phyloP scores from a whole-genome alignment of 2,329 filamentous ascomycete species.

The Tothia fuscella region DNA sequence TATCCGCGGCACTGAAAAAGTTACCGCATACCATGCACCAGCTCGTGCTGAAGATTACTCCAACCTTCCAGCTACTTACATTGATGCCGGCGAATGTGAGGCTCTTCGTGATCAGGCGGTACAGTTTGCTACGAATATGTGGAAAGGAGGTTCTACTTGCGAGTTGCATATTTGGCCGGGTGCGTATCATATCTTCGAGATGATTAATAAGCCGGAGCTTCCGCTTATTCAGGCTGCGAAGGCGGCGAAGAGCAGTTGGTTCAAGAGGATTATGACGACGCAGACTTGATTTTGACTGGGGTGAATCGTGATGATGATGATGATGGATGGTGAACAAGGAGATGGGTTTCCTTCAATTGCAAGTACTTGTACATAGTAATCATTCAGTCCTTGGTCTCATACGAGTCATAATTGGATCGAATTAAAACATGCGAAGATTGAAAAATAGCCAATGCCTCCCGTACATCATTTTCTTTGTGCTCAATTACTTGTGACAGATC shows the following conservation, averaged over 20 bases:
- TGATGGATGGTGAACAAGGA: too few relatives aligned
- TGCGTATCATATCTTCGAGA: constrained; percentile 13
- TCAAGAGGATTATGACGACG: background rate
- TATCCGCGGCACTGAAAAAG: constrained; percentile 8
- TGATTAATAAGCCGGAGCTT: constrained; percentile 11
- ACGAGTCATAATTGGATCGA: too few relatives aligned
- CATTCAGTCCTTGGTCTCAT: too few relatives aligned
- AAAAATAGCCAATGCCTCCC: too few relatives aligned
- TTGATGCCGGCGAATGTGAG: constrained; percentile 29
- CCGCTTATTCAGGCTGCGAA: background rate
- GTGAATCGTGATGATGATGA: too few relatives aligned
- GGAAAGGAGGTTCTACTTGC: constrained; percentile 15
- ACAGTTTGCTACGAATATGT: constrained; percentile 14
- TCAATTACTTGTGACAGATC: too few relatives aligned
- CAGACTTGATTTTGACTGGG: too few relatives aligned
- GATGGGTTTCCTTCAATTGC: too few relatives aligned
- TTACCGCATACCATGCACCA: constrained; percentile 27
- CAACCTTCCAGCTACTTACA: constrained; percentile 31
- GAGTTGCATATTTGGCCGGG: constrained; percentile 16
- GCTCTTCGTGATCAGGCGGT: constrained; percentile 16
- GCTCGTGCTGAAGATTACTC: constrained; percentile 20
- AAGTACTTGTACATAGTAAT: too few relatives aligned
- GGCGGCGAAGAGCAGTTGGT: background rate
- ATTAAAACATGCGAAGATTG: too few relatives aligned
- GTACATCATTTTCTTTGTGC: too few relatives aligned